Evolutionary conservation across 768 basidiomycete species (phyloP).

Genomic region (Chlorophyllum brunneum): DNA sequence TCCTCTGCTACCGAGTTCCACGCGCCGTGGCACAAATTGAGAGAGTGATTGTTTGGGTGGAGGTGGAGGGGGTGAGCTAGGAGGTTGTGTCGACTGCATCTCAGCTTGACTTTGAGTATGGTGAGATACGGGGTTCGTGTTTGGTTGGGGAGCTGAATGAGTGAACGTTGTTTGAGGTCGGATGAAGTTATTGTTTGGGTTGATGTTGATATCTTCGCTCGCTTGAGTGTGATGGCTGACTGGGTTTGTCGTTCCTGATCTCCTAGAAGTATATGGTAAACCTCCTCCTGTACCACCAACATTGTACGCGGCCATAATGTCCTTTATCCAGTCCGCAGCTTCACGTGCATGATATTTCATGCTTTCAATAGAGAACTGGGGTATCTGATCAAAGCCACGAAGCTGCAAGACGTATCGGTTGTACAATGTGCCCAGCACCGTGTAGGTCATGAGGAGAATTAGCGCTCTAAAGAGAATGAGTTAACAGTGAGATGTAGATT

Average conservation of each 20-base stretch:
- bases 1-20: conserved; percentile 6
- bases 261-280: conserved; percentile 16
- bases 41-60: conserved; percentile 17
- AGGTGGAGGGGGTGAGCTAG: conserved; percentile 14
- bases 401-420: conserved; percentile 73
- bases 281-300: conserved; percentile 17
- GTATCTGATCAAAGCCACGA: conserved; percentile 70
- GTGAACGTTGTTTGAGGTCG: conserved; percentile 23
- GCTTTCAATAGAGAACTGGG: conserved; percentile 53
- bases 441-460: conserved; percentile 57
- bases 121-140: conserved; percentile 41
- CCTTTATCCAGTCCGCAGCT: conserved; percentile 40
- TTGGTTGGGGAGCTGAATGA: conserved; percentile 17
- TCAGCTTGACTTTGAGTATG: conserved; percentile 31
- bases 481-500: neutral
- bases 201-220: conserved; percentile 16
- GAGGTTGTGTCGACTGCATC: conserved; percentile 18
- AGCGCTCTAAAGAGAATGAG: conserved; percentile 37
- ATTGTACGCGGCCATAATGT: conserved; percentile 24
- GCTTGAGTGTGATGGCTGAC: conserved; percentile 37
- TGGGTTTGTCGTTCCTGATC: conserved; percentile 27
- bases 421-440: conserved; percentile 68
- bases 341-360: conserved; percentile 45
- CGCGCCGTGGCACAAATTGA: conserved; percentile 9
- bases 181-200: conserved; percentile 22